Conservation (phyloP, 495 filamentous ascomycete species). For the Trypethelium eluteriae region DNA sequence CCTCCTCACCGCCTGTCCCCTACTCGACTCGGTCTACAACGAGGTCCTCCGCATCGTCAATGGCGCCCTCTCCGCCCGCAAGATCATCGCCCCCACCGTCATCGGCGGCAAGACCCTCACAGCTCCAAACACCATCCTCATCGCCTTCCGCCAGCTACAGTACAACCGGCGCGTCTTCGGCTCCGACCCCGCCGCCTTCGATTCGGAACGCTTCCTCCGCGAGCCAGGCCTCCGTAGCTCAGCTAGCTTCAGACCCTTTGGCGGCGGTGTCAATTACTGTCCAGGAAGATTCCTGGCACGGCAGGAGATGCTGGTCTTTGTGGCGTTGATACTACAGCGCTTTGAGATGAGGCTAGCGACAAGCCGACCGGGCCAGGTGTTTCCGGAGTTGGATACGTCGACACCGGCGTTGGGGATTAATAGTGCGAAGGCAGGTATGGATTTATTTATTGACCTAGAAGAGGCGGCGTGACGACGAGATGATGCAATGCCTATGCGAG, state of each 20-base stretch:
- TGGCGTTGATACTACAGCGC: slow-evolving; percentile 17
- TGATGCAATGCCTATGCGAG: neutral
- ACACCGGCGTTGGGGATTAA: neutral
- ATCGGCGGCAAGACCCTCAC: slow-evolving; percentile 26
- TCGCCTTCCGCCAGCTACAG: slow-evolving; percentile 33
- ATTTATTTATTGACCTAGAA: neutral
- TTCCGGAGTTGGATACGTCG: neutral
- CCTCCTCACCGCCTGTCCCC: neutral
- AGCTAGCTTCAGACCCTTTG: slow-evolving; percentile 30
- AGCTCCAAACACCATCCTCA: slow-evolving; percentile 28
- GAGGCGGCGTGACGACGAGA: neutral
- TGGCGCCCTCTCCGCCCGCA: slow-evolving; percentile 25
- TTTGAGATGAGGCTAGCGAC: neutral
- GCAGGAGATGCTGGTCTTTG: slow-evolving; percentile 22
- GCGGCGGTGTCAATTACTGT: slow-evolving; percentile 31
- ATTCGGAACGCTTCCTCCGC: slow-evolving; percentile 18
- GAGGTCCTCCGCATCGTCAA: slow-evolving; percentile 24
- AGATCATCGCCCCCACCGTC: slow-evolving; percentile 18
- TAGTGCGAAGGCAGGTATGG: neutral
- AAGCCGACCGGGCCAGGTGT: neutral
- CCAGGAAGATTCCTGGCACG: slow-evolving; percentile 29
- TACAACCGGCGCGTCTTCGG: slow-evolving; percentile 18
- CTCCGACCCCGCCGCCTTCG: neutral
- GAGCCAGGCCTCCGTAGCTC: slow-evolving; percentile 16
- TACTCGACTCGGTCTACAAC: slow-evolving; percentile 24